Evolutionary conservation across 108 stramenopile genomes (phyloP).

Genomic region (Skeletonema costatum): DNA sequence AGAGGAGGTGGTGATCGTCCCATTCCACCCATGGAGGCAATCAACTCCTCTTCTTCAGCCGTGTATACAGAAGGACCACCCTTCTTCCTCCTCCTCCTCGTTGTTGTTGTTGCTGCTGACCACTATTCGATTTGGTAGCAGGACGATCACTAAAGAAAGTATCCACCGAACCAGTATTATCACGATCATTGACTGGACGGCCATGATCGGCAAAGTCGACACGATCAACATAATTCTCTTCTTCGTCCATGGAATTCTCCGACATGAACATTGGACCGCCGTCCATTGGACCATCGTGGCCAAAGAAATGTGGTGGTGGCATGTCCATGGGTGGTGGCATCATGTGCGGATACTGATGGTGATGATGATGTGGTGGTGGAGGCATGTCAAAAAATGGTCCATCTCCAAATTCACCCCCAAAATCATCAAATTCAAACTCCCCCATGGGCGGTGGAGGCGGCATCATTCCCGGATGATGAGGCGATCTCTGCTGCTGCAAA

Average conservation of each 20-base stretch:
- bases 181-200: neutral
- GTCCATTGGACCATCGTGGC: neutral
- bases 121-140: neutral
- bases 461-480: too few relatives aligned
- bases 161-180: neutral
- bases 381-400: neutral
- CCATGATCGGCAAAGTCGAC: neutral
- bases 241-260: neutral
- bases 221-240: neutral
- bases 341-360: neutral
- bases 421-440: too few relatives aligned
- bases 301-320: neutral
- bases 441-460: too few relatives aligned
- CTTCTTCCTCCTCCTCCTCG: neutral
- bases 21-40: slow-evolving; percentile 71
- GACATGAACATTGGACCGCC: neutral
- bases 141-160: neutral
- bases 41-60: slow-evolving; percentile 78
- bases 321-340: too few relatives aligned
- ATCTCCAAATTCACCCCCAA: neutral
- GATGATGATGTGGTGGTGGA: neutral
- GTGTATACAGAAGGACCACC: slow-evolving; percentile 57
- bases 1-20: slow-evolving; percentile 2
- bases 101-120: neutral
- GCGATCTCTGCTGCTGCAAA: too few relatives aligned